These are phyloP conservation scores for Aspergillus quadrilineatus DNA, from an alignment of 2,329 filamentous ascomycete genomes.

Conservation along the genomic window DNA sequence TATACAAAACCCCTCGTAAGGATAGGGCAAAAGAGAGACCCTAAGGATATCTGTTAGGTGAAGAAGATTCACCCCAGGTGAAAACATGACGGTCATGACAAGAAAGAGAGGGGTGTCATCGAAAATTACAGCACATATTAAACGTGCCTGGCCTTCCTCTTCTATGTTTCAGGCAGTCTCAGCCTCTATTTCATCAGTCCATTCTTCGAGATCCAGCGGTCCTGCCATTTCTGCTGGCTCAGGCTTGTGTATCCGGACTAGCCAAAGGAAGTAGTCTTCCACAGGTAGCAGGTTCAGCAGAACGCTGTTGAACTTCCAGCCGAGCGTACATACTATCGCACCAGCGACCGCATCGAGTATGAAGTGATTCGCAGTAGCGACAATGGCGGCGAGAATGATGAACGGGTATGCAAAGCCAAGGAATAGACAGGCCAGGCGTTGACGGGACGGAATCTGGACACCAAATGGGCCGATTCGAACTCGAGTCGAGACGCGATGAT, in stretches of 20 bases:
- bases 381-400: conserved; percentile 65
- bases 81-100: conserved; percentile 5
- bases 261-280: conserved; percentile 67
- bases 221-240: conserved; percentile 25
- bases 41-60: conserved; percentile 2
- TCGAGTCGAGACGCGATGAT: conserved; percentile 47
- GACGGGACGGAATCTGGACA: conserved; percentile 48
- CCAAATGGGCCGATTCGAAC: conserved; percentile 33
- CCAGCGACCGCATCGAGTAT: conserved; percentile 70
- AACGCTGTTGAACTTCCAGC: conserved; percentile 57
- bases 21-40: not conserved
- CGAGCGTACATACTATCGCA: conserved; percentile 62
- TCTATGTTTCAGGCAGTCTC: conserved; percentile 16
- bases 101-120: conserved; percentile 15
- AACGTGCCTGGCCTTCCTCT: not conserved
- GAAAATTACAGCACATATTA: not conserved
- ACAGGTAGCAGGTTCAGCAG: conserved; percentile 64
- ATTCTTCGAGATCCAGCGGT: conserved; percentile 21
- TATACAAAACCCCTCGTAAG: conserved; percentile 8
- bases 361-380: conserved; percentile 72
- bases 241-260: conserved; percentile 66
- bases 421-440: conserved; percentile 50
- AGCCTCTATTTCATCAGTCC: conserved; percentile 20
- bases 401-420: conserved; percentile 64
- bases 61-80: not conserved